phyloP scores from a whole-genome alignment of 805 yeast species.

The Kuraishia capsulata region DNA sequence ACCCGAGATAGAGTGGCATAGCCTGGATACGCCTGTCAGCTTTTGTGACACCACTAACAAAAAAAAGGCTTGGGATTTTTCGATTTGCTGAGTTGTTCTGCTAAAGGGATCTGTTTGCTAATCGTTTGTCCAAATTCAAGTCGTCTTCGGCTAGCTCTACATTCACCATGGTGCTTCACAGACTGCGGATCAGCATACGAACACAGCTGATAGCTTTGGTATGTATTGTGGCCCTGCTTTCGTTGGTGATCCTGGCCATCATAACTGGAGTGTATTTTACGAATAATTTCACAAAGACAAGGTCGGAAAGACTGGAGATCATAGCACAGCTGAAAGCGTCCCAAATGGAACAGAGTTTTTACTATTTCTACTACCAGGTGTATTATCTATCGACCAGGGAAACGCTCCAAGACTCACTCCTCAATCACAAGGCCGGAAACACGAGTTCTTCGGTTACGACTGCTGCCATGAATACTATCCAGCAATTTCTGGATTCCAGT shows the following conservation, averaged over 20 bases:
- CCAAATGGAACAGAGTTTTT: constrained; percentile 63
- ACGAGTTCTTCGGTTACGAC: constrained; percentile 40
- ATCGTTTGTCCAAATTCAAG: too few species aligned
- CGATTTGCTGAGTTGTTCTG: too few species aligned
- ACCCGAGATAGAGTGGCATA: too few species aligned
- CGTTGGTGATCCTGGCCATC: constrained; percentile 63
- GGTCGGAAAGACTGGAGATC: constrained; percentile 66
- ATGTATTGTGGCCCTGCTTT: constrained; percentile 56
- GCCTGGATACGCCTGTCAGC: too few species aligned
- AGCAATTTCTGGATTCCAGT: constrained; percentile 57
- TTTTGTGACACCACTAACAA: too few species aligned
- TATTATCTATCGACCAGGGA: constrained; percentile 56
- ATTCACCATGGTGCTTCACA: constrained; percentile 7
- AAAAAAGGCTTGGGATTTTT: too few species aligned
- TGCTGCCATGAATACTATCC: constrained; percentile 35
- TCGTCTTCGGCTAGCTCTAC: too few species aligned
- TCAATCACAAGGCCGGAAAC: constrained; percentile 66
- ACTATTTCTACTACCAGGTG: constrained; percentile 57
- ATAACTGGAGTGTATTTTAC: constrained; percentile 74
- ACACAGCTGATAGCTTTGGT: constrained; percentile 71
- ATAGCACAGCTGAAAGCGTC: constrained; percentile 77
- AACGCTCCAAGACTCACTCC: constrained; percentile 49
- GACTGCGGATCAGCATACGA: constrained; percentile 52
- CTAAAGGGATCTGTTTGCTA: too few species aligned
- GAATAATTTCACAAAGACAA: constrained; percentile 44